These are phyloP conservation scores for Suhomyces tanzawaensis DNA, from an alignment of 805 yeast genomes.

Conservation along the genomic window DNA sequence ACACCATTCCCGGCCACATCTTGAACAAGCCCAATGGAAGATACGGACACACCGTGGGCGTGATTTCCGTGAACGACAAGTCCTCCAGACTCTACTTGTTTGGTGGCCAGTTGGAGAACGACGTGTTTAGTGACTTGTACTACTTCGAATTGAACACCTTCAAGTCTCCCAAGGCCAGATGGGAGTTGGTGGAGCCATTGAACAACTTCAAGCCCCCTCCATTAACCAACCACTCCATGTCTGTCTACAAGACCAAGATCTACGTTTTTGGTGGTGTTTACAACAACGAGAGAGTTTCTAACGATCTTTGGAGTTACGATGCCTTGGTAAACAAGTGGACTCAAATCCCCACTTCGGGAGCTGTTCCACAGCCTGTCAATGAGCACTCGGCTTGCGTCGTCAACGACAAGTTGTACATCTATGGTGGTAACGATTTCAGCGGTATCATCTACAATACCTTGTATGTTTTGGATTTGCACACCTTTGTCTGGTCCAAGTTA, in stretches of 20 bases:
- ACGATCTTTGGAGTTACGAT: slow-evolving; percentile 80
- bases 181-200: slow-evolving; percentile 69
- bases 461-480: slow-evolving; percentile 71
- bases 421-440: slow-evolving; percentile 82
- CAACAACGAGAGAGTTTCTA: slow-evolving; percentile 61
- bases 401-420: slow-evolving; percentile 73
- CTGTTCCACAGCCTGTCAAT: slow-evolving; percentile 80
- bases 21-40: slow-evolving; percentile 78
- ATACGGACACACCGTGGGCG: slow-evolving; percentile 89
- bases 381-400: slow-evolving; percentile 86
- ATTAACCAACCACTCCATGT: slow-evolving; percentile 87
- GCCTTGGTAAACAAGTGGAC: slow-evolving; percentile 69
- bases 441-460: slow-evolving; percentile 68
- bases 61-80: slow-evolving; percentile 50
- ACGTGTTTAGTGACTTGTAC: slow-evolving; percentile 79
- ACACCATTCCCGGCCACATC: slow-evolving; percentile 44
- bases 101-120: slow-evolving; percentile 92
- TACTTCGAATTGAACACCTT: slow-evolving; percentile 84
- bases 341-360: slow-evolving; percentile 64
- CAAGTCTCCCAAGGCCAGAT: slow-evolving; percentile 75
- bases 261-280: slow-evolving; percentile 90
- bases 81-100: slow-evolving; percentile 67
- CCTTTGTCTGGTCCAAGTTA: slow-evolving; percentile 70
- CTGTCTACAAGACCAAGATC: slow-evolving; percentile 70
- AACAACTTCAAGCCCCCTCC: slow-evolving; percentile 65